Base-by-base conservation (phyloP, 2,329 filamentous ascomycete species). In the Phialophora expanda region DNA sequence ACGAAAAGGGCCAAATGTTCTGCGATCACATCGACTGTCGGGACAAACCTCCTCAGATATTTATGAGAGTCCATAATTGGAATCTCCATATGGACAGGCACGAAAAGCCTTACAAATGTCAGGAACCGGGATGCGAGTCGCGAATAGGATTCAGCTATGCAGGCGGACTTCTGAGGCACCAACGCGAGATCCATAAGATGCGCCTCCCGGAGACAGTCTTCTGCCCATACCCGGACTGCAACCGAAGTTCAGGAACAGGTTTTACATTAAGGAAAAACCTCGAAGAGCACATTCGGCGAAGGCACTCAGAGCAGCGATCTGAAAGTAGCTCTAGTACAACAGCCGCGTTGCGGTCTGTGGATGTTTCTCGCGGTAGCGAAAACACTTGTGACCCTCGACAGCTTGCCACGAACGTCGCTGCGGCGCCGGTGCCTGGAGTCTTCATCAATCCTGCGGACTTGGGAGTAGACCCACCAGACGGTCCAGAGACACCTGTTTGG, bases 31-130 rank as follows among this genome's bases (percentile, higher is more conserved):
- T 84, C 0, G 87, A 89, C 63, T 97, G 93, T 73, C 84, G 81
- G 12, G 86, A 89, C 59, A 83, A 88, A 4, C 73, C 83, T 3
- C 17, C 3, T 20, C 85, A 83, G 51, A 85, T 84, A 12, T 97
- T 97, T 75, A 84, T 86, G 62, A 87, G 93, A 69, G 94, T 92
- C 72, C 97, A 93, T 80, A 93, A 97, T 81, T 97, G 91, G 92
- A 95, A 90, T 76, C 97, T 97, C 80, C 94, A 98, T 76, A 97
- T 97, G 93, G 94, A 98, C 80, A 97, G 97, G 77, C 94, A 98
- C 76, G 93, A 97, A 72, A 86, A 94, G 12, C 94, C 94, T 1
- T 98, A 97, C 76, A 91, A 93, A 73, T 98, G 94, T 78, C 84
- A 82, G 24, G 88, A 90, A 53, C 84, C 87, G 17, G 90, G 90